Evolutionary conservation across 306 rosid genomes (phyloP).

Genomic region (Hippophae tibetana): DNA sequence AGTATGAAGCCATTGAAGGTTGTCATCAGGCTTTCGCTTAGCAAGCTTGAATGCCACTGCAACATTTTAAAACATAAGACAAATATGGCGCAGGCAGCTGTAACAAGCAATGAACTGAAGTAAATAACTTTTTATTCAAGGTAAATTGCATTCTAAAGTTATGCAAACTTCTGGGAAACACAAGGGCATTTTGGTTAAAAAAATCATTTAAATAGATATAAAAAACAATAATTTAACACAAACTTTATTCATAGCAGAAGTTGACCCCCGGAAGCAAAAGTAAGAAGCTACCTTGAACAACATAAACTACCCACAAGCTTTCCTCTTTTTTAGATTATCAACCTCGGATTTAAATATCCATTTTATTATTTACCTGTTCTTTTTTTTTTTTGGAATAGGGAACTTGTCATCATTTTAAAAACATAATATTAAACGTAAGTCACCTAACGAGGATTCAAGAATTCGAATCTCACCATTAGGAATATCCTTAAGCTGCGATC

Average conservation of each 20-base stretch:
- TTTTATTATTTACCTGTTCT: no score
- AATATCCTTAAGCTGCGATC: slow-evolving; percentile 76
- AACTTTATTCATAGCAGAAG: no score
- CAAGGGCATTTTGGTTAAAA: background rate
- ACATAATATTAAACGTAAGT: background rate
- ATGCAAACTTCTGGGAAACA: background rate
- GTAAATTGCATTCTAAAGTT: slow-evolving; percentile 4
- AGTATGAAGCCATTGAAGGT: slow-evolving; percentile 66
- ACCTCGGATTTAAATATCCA: no score
- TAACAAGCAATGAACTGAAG: slow-evolving; percentile 18
- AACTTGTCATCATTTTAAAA: no score
- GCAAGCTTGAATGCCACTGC: slow-evolving; percentile 93
- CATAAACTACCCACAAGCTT: no score
- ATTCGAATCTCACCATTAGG: slow-evolving; percentile 61
- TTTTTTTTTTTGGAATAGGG: no score
- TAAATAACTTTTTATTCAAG: slow-evolving; percentile 4
- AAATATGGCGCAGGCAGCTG: slow-evolving; percentile 14
- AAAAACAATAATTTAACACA: no score
- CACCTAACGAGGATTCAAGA: background rate
- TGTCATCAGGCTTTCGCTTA: slow-evolving; percentile 89
- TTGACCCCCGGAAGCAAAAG: no score
- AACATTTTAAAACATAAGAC: slow-evolving; percentile 35
- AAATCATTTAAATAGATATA: no score
- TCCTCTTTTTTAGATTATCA: no score
- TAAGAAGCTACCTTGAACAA: no score